A percentile compares a stretch with the other conserved stretches of the same genome.
Evolutionary conservation across 768 basidiomycete species (phyloP).

Genomic region (Amanita phalloides): DNA sequence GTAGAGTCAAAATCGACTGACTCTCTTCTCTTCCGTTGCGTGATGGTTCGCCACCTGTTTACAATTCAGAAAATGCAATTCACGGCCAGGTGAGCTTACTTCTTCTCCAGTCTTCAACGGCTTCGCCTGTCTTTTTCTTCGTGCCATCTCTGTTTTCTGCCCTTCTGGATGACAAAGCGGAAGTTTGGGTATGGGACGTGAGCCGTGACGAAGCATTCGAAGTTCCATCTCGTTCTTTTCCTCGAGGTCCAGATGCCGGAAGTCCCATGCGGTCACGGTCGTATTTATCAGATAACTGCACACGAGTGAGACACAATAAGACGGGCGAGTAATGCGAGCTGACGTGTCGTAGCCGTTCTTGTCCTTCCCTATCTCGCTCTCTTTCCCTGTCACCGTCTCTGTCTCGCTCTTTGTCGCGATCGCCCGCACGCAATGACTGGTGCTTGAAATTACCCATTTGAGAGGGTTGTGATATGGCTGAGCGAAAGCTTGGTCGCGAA

Average conservation of each 20-base stretch:
- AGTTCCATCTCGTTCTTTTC: conserved; percentile 58
- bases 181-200: conserved; percentile 21
- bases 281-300: conserved; percentile 77
- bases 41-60: conserved; percentile 34
- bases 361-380: conserved; percentile 62
- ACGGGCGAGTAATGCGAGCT: conserved; percentile 15
- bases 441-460: conserved; percentile 94
- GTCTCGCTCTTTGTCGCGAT: conserved; percentile 37
- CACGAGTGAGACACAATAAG: conserved; percentile 6
- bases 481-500: conserved; percentile 58
- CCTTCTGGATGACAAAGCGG: conserved; percentile 35
- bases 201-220: conserved; percentile 44
- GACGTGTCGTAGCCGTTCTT: conserved; percentile 70
- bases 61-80: conserved; percentile 9
- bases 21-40: conserved; percentile 53
- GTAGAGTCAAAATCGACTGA: conserved; percentile 19
- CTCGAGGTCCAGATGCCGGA: conserved; percentile 36
- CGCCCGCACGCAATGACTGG: conserved; percentile 61
- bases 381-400: conserved; percentile 38
- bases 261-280: conserved; percentile 70
- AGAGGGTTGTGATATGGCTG: conserved; percentile 68
- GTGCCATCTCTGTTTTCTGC: conserved; percentile 46
- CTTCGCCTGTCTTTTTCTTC: conserved; percentile 65
- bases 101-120: conserved; percentile 79
- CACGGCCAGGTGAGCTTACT: conserved; percentile 30